Evolutionary conservation across 2,329 filamentous ascomycete genomes (phyloP).

Genomic region (Xylariaceae sp.): DNA sequence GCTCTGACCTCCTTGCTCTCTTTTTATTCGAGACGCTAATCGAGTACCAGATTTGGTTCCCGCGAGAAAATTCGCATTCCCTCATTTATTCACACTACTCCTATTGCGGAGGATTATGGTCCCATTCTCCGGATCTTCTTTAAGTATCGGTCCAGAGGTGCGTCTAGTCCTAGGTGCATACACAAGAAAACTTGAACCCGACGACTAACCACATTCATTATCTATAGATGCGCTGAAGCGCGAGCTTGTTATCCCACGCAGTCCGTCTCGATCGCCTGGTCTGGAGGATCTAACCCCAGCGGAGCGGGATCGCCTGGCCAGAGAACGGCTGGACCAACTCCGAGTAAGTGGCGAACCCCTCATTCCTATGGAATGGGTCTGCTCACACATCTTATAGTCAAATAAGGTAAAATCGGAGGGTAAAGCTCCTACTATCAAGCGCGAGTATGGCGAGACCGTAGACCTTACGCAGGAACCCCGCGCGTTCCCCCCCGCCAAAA

Average conservation of each 20-base stretch:
- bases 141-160: slow-evolving; percentile 32
- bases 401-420: slow-evolving; percentile 18
- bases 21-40: background rate
- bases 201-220: background rate
- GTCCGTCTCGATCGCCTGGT: slow-evolving; percentile 20
- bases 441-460: slow-evolving; percentile 23
- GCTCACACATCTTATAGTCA: slow-evolving; percentile 3
- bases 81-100: background rate
- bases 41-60: slow-evolving; percentile 15
- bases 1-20: background rate
- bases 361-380: background rate
- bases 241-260: slow-evolving; percentile 30
- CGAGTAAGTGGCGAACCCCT: slow-evolving; percentile 21
- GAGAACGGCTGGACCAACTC: slow-evolving; percentile 28
- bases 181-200: no score
- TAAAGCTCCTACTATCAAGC: slow-evolving; percentile 23
- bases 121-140: slow-evolving; percentile 30
- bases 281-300: slow-evolving; percentile 22
- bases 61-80: background rate
- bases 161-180: background rate
- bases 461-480: slow-evolving; percentile 25
- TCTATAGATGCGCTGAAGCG: slow-evolving; percentile 29
- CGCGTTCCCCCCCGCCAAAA: slow-evolving; percentile 13
- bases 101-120: slow-evolving; percentile 17
- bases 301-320: slow-evolving; percentile 28